Conservation (phyloP, 192 early-diverging fungal genomes). For the Glomus cerebriforme region DNA sequence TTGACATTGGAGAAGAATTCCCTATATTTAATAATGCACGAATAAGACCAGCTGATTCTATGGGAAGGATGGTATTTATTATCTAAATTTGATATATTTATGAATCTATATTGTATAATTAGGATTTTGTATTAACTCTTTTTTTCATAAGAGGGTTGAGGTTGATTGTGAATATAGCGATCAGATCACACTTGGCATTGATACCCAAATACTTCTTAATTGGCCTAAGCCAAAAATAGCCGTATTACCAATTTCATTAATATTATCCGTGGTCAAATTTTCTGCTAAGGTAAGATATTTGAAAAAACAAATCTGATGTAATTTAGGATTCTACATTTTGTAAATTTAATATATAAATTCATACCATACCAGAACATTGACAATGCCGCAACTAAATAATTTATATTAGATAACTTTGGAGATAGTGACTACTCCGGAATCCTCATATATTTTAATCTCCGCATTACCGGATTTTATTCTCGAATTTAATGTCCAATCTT, state of each 20-base stretch:
- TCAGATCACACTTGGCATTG: constrained; percentile 90
- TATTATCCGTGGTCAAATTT: constrained; percentile 84
- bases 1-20: constrained; percentile 61
- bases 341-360: not conserved
- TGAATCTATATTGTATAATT: not conserved
- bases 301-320: not conserved
- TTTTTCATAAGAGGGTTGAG: constrained; percentile 58
- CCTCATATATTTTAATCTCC: constrained; percentile 57
- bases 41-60: constrained; percentile 53
- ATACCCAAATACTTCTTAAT: constrained; percentile 91
- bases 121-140: not conserved
- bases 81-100: not conserved
- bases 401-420: constrained; percentile 44
- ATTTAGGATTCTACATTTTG: not conserved
- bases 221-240: constrained; percentile 91
- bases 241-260: constrained; percentile 87
- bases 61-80: constrained; percentile 50
- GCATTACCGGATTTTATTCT: constrained; percentile 70
- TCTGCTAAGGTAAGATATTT: constrained; percentile 74
- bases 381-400: constrained; percentile 4
- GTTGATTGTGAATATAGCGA: constrained; percentile 88
- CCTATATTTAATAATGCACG: constrained; percentile 58
- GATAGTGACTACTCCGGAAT: constrained; percentile 44
- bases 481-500: constrained; percentile 85
- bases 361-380: not conserved